Evolutionary conservation across 768 basidiomycete species (phyloP).

Genomic region (Suillus cothurnatus): DNA sequence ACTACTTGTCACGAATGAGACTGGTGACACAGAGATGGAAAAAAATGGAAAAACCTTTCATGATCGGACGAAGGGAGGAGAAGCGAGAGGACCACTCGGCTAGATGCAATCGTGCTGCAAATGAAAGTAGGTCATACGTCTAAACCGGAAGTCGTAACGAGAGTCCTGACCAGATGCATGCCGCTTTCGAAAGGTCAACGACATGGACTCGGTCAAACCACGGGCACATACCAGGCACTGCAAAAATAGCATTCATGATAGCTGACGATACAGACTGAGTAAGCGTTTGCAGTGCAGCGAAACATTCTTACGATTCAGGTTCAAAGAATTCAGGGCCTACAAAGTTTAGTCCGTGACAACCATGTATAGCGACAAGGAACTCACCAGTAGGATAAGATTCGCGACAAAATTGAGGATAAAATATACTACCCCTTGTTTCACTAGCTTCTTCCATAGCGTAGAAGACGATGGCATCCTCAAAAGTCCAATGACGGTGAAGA

Average conservation of each 20-base stretch:
- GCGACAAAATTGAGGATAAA: background rate
- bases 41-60: background rate
- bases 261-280: background rate
- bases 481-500: background rate
- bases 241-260: background rate
- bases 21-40: background rate
- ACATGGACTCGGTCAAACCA: background rate
- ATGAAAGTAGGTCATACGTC: background rate
- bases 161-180: constrained; percentile 3
- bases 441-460: background rate
- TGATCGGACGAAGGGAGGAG: background rate
- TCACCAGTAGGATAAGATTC: background rate
- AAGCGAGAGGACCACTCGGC: background rate
- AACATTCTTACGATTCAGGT: background rate
- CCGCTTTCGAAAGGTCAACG: background rate
- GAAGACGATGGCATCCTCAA: background rate
- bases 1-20: background rate
- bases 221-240: background rate
- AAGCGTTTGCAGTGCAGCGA: background rate
- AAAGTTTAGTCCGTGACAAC: too few relatives aligned
- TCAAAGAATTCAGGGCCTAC: background rate
- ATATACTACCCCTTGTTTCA: constrained; percentile 1
- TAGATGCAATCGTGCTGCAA: constrained; percentile 1
- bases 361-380: background rate
- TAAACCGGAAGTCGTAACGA: background rate